Base-by-base conservation (phyloP, 2,329 filamentous ascomycete species). In the Fusarium poae region DNA sequence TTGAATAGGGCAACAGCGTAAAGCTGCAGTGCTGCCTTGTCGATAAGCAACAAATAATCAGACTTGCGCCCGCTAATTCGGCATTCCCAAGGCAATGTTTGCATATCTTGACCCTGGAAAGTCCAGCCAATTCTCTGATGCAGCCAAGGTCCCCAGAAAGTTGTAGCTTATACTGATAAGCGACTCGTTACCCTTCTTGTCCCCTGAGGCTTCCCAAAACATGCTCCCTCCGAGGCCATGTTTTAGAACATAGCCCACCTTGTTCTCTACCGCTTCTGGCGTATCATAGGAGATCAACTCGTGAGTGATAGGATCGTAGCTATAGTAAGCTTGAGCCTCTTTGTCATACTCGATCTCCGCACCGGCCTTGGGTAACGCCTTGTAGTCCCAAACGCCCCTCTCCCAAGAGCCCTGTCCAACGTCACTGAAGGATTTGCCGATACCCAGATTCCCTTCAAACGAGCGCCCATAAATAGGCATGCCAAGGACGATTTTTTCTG, bases 31-130 rank as follows among this genome's bases (percentile, higher is more conserved):
- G 15, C 16, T 23, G 21, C 13, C 21, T 23, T 27, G 7, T 27
- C 5, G 35, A n/a, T n/a, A 15, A 23, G 20, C 16, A 42, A 23
- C 21, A 50, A 9, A 8, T 18, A n/a, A 30, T 43, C n/a, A 52
- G 25, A 13, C 35, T 3, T 23, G 29, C 12, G 3, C 15, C 20
- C 42, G 6, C 9, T 32, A 21, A n/a, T 43, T 32, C 21, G 29
- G 20, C 57, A 72, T 66, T 12, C 65, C 62, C 18, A 49, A 56
- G 34, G 51, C 68, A 50, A 90, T 78, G 72, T 90, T 90, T 46
- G 81, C 81, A 72, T 88, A 90, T 71, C 83, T 79, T 58, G 84
- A 88, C 37, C 78, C 77, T 5, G 58, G 49, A 9, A 49, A 70
- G 15, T 56, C 23, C 15, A 70, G 46, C 57, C 67, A 70, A 37